These are phyloP conservation scores for Emergomyces orientalis DNA, from an alignment of 2,329 filamentous ascomycete genomes.

Conservation along the genomic window DNA sequence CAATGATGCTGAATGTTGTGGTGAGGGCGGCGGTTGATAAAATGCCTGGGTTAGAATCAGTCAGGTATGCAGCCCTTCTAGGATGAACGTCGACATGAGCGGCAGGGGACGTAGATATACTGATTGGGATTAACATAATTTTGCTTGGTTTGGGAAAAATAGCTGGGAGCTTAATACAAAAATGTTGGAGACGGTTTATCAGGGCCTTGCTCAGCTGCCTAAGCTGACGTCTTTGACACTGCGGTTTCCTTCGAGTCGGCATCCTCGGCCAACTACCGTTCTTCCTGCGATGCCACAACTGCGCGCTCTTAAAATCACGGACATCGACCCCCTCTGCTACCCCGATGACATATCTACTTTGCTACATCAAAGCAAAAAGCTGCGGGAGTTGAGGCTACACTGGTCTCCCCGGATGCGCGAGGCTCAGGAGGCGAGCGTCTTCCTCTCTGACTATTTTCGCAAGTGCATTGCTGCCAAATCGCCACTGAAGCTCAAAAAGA, in stretches of 20 bases:
- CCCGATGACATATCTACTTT: slow-evolving; percentile 53
- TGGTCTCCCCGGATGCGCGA: slow-evolving; percentile 55
- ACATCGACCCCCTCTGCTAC: slow-evolving; percentile 56
- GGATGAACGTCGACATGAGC: neutral
- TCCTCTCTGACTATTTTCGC: slow-evolving; percentile 47
- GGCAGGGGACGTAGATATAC: neutral
- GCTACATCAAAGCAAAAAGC: slow-evolving; percentile 44
- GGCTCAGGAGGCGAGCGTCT: slow-evolving; percentile 48
- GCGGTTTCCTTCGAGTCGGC: slow-evolving; percentile 46
- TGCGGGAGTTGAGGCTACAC: slow-evolving; percentile 48
- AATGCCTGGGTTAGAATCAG: slow-evolving; percentile 47
- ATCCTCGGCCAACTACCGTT: slow-evolving; percentile 48
- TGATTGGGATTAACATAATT: slow-evolving; percentile 2
- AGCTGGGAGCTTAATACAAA: slow-evolving; percentile 55
- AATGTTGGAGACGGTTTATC: slow-evolving; percentile 50
- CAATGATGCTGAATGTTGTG: slow-evolving; percentile 54
- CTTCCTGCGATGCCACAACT: slow-evolving; percentile 51
- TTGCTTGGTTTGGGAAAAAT: neutral
- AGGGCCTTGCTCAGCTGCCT: slow-evolving; percentile 43
- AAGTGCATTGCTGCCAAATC: slow-evolving; percentile 43
- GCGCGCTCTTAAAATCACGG: slow-evolving; percentile 44
- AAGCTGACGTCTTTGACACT: slow-evolving; percentile 47
- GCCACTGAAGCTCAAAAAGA: slow-evolving; percentile 39
- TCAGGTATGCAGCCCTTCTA: slow-evolving; percentile 33
- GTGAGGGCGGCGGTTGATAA: slow-evolving; percentile 51